These are phyloP conservation scores for Eimeria necatrix DNA, from an alignment of 169 alveolate species.

Conservation along the genomic window DNA sequence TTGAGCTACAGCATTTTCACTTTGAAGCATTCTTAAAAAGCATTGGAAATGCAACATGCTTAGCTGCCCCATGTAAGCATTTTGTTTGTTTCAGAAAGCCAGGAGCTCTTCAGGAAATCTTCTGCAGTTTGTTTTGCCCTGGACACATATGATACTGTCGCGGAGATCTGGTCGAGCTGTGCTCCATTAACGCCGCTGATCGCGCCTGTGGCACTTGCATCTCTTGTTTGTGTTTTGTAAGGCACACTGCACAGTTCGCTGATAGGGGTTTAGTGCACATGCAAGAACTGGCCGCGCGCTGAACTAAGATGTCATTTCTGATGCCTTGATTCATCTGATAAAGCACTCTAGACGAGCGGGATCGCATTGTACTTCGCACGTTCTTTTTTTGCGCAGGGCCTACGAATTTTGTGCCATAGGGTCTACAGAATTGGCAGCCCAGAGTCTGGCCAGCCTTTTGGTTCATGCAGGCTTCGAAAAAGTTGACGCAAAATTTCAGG, in stretches of 20 bases:
- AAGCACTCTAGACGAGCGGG: background rate
- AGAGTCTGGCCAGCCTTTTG: conserved; percentile 31
- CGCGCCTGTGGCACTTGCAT: conserved; percentile 47
- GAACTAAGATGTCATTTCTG: too few relatives aligned
- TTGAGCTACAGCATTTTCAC: too few relatives aligned
- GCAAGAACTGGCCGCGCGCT: too few relatives aligned
- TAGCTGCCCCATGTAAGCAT: background rate
- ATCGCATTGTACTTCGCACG: background rate
- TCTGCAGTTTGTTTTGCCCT: background rate
- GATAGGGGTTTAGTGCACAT: too few relatives aligned
- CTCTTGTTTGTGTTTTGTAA: conserved; percentile 25
- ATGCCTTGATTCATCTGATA: background rate
- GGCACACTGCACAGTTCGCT: background rate
- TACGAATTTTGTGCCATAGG: conserved; percentile 23
- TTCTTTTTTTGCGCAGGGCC: conserved; percentile 34
- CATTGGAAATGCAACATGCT: background rate
- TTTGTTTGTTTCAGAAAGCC: conserved; percentile 17
- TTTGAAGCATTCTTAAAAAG: too few relatives aligned
- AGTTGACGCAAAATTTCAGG: background rate
- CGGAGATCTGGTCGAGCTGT: conserved; percentile 1
- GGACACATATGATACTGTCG: background rate
- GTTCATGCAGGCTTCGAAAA: background rate
- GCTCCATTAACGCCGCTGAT: background rate
- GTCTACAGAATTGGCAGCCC: conserved; percentile 43
- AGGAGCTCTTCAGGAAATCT: background rate